Evolutionary conservation across 345 rosid species (phyloP).

Genomic region (Bruguiera gymnorhiza): DNA sequence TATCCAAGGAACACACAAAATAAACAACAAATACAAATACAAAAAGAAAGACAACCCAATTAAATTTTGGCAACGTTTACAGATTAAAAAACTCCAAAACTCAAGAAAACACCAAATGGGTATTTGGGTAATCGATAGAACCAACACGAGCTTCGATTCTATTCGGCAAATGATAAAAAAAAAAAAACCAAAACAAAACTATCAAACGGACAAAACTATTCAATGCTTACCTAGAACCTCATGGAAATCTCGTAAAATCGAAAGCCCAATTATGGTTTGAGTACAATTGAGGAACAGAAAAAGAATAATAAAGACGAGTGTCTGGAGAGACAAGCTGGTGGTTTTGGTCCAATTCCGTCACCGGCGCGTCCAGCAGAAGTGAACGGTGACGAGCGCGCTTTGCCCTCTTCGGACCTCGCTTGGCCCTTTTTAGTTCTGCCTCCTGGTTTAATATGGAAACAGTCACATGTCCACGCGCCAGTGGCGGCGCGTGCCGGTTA

Average conservation of each 20-base stretch:
- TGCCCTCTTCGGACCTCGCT: slow-evolving; percentile 15
- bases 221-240: slow-evolving; percentile 35
- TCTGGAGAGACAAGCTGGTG: slow-evolving; percentile 12
- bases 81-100: slow-evolving; percentile 13
- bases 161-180: background rate
- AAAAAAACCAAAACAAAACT: slow-evolving; percentile 3
- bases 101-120: slow-evolving; percentile 1
- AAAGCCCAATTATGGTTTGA: background rate
- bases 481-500: slow-evolving; percentile 14
- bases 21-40: background rate
- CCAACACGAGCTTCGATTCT: too few species aligned
- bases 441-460: slow-evolving; percentile 16
- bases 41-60: slow-evolving; percentile 10
- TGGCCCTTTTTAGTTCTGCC: background rate
- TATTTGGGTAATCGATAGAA: too few species aligned
- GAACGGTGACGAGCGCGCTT: slow-evolving; percentile 37
- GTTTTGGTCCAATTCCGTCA: slow-evolving; percentile 19
- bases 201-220: slow-evolving; percentile 8
- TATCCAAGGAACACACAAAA: slow-evolving; percentile 5
- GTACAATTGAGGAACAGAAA: slow-evolving; percentile 20
- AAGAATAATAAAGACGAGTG: slow-evolving; percentile 13
- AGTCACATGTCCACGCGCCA: slow-evolving; percentile 19
- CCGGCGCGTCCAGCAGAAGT: slow-evolving; percentile 32
- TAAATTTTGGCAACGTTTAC: slow-evolving; percentile 20
- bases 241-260: slow-evolving; percentile 21